These are phyloP conservation scores for Umbelopsis ramanniana DNA, from an alignment of 192 early-diverging fungal species.

Conservation along the genomic window DNA sequence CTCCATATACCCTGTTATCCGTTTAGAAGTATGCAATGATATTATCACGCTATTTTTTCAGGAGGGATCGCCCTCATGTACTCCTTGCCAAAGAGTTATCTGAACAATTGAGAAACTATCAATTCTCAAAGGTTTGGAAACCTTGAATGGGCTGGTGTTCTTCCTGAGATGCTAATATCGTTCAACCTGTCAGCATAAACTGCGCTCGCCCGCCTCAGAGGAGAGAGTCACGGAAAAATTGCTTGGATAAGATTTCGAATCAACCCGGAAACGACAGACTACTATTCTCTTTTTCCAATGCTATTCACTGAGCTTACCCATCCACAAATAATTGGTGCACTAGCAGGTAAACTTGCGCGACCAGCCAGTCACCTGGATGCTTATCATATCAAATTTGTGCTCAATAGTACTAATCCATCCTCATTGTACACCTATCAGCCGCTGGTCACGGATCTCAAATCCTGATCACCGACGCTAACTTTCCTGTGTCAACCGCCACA, in stretches of 20 bases:
- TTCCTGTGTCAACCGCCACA: not conserved
- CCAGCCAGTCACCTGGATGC: not conserved
- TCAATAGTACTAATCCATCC: not conserved
- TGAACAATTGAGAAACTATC: not conserved
- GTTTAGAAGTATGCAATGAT: too few species aligned
- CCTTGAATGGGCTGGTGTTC: too few species aligned
- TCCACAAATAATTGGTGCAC: conserved; percentile 5
- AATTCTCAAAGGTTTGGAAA: not conserved
- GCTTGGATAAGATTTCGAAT: not conserved
- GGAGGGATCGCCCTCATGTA: not conserved
- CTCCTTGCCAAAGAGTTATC: not conserved
- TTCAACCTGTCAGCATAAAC: too few species aligned
- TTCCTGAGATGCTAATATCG: too few species aligned
- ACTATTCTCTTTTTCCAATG: conserved; percentile 1
- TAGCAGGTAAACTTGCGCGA: not conserved
- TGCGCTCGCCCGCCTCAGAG: not conserved
- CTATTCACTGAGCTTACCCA: conserved; percentile 14
- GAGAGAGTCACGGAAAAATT: not conserved
- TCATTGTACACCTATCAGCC: not conserved
- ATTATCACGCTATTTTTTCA: not conserved
- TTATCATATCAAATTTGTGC: not conserved
- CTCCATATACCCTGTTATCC: too few species aligned
- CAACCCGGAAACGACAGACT: not conserved
- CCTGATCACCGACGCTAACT: conserved; percentile 15
- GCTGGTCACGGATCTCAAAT: conserved; percentile 19